These are phyloP conservation scores for Backusella sp. DNA, from an alignment of 192 early-diverging fungal species.

Conservation along the genomic window DNA sequence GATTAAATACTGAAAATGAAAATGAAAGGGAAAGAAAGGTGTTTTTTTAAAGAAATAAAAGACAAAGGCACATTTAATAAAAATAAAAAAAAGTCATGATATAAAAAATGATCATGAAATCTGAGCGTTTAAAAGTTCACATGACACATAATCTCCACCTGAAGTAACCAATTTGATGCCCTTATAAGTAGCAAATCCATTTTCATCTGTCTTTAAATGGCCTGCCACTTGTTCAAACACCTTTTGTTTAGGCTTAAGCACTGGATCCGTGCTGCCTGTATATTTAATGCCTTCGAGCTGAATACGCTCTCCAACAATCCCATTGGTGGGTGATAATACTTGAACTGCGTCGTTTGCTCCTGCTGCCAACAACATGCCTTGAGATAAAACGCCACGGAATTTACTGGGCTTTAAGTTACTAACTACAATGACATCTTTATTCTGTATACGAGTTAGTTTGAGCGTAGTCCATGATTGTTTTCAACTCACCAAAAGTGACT, in stretches of 20 bases:
- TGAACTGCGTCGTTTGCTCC: slow-evolving; percentile 47
- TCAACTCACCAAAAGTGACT: slow-evolving; percentile 41
- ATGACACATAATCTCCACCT: not conserved
- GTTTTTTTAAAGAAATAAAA: not conserved
- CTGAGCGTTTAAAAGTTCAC: slow-evolving; percentile 20
- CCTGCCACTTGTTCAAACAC: slow-evolving; percentile 26
- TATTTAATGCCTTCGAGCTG: slow-evolving; percentile 42
- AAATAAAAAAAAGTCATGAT: not conserved
- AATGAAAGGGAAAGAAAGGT: not conserved
- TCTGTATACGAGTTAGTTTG: not conserved
- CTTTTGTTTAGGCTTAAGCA: slow-evolving; percentile 31
- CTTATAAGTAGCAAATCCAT: slow-evolving; percentile 33
- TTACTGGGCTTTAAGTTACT: slow-evolving; percentile 65
- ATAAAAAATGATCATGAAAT: slow-evolving; percentile 22
- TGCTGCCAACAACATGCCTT: slow-evolving; percentile 67
- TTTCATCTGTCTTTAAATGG: slow-evolving; percentile 10
- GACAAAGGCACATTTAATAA: not conserved
- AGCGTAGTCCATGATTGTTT: not conserved
- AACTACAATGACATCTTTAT: slow-evolving; percentile 53
- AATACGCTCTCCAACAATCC: slow-evolving; percentile 54
- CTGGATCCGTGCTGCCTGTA: slow-evolving; percentile 15
- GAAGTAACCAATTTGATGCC: slow-evolving; percentile 13
- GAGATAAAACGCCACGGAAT: slow-evolving; percentile 60
- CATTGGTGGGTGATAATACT: slow-evolving; percentile 51
- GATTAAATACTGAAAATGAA: not conserved